Percentiles rank a stretch among this genome's conserved stretches.
phyloP scores from a whole-genome alignment of 2,329 filamentous ascomycete genomes.

The Cladosporium sp. region DNA sequence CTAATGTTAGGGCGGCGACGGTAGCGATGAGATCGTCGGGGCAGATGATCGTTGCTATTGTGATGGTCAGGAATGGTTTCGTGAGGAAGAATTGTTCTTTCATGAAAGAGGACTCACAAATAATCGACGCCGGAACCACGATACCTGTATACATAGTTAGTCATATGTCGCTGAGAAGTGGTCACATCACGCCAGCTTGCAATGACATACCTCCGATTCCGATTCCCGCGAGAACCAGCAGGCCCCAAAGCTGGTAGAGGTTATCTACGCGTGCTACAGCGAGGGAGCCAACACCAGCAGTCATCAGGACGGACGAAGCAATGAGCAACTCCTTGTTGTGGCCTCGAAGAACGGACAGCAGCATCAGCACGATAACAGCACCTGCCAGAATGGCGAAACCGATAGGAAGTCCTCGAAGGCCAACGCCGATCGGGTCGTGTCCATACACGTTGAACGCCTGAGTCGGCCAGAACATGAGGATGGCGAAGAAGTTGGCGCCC shows the following conservation, averaged over 20 bases:
- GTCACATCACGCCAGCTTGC: neutral
- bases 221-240: conserved; percentile 62
- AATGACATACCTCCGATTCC: conserved; percentile 59
- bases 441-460: conserved; percentile 44
- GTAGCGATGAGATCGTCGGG: conserved; percentile 72
- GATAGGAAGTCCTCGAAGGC: conserved; percentile 66
- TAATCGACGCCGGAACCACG: conserved; percentile 67
- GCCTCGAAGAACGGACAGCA: conserved; percentile 60
- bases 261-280: conserved; percentile 36
- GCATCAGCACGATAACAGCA: conserved; percentile 59
- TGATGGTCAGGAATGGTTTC: neutral
- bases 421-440: conserved; percentile 64
- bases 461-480: conserved; percentile 63
- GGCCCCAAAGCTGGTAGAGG: conserved; percentile 35
- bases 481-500: conserved; percentile 44
- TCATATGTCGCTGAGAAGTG: neutral
- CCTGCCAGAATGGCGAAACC: conserved; percentile 65
- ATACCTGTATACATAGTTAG: conserved; percentile 41
- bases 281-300: conserved; percentile 51
- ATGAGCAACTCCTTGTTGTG: conserved; percentile 64
- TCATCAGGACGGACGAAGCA: conserved; percentile 63
- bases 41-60: conserved; percentile 63
- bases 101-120: conserved; percentile 38
- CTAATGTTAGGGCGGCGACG: conserved; percentile 66
- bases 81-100: no score